Evolutionary conservation across 176 grass and related monocot species (phyloP), one percentile per base, ranked within the genome.

Genomic region (Luzula sylvatica): DNA sequence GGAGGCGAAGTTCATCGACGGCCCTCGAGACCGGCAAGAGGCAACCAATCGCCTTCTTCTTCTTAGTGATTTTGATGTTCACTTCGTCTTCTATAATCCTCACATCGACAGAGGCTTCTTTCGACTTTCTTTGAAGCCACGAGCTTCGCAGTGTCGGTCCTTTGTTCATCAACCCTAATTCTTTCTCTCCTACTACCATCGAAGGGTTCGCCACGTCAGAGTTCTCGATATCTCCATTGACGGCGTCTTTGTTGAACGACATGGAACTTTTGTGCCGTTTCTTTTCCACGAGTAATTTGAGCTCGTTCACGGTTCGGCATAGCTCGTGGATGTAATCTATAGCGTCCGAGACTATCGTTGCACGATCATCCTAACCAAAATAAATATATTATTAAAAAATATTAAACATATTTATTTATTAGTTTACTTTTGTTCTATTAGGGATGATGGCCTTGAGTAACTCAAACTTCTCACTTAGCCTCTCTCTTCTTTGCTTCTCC

Each of bases 61-160:
- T 78, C 68, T 82, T 87, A 8, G 78, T 90, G 59, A 98, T 65
- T 73, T 90, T 98, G 53, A 98, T 90, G 75, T 83, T 86, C n/a
- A 90, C 81, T 19, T 98, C 92, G 1, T 98, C 85, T 57, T 98
- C 92, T 12, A 90, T 75, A 51, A 98, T 98, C 22, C 92, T 68
- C 51, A 98, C 92, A 66, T 98, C 92, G 18, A 98, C 85, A 38
- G 67, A 78, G 6, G 81, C 88, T 58, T 90, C 92, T 61, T 80
- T 98, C 26, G 81, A 90, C 57, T 54, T 66, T 55, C 85, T 66
- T 50, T 90, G 85, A 28, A 98, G 72, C 81, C 80, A 98, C 18
- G 92, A 86, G 78, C 85, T 86, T 48, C 92, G 58, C 27, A 96
- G 76, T 17, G 42, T 58, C 13, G 79, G 55, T 29, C 20, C 58